Conservation (phyloP, 352 stramenopile species). For the Nothophytophthora sp. region DNA sequence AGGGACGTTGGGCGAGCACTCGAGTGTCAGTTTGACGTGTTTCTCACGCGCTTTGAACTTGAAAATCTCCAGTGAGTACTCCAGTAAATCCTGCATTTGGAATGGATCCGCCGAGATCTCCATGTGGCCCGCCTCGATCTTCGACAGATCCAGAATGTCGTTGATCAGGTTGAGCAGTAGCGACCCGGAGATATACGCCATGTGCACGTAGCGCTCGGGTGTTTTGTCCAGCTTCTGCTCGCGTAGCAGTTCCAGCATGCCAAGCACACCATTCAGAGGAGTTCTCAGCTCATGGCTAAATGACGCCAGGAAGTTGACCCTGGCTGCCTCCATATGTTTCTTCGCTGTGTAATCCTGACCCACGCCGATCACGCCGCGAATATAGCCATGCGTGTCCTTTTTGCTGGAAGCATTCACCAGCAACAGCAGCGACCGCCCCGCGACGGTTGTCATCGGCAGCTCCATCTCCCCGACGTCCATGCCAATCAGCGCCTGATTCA, state of each 20-base stretch:
- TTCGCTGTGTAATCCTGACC: slow-evolving; percentile 89
- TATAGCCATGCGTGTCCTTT: slow-evolving; percentile 85
- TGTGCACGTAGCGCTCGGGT: slow-evolving; percentile 65
- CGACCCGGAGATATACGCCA: slow-evolving; percentile 69
- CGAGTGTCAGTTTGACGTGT: slow-evolving; percentile 76
- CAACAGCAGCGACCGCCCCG: slow-evolving; percentile 40
- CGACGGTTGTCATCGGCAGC: slow-evolving; percentile 60
- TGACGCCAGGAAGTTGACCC: slow-evolving; percentile 68
- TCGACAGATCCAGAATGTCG: slow-evolving; percentile 89
- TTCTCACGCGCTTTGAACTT: slow-evolving; percentile 80
- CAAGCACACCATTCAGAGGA: slow-evolving; percentile 76
- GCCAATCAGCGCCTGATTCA: slow-evolving; percentile 70
- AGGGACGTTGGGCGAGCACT: slow-evolving; percentile 54
- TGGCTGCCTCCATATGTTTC: slow-evolving; percentile 69
- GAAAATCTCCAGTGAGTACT: slow-evolving; percentile 87
- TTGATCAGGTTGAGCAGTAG: slow-evolving; percentile 78
- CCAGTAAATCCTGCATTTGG: slow-evolving; percentile 69
- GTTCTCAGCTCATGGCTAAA: slow-evolving; percentile 76
- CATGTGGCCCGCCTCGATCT: slow-evolving; percentile 91
- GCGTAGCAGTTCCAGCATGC: slow-evolving; percentile 72
- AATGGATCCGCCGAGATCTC: slow-evolving; percentile 78
- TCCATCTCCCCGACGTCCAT: slow-evolving; percentile 77
- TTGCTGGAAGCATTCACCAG: slow-evolving; percentile 75
- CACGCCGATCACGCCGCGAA: slow-evolving; percentile 88
- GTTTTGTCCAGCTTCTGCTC: slow-evolving; percentile 66